Conservation (phyloP, 331 rosid species). For the Erythrophleum ivorense region DNA sequence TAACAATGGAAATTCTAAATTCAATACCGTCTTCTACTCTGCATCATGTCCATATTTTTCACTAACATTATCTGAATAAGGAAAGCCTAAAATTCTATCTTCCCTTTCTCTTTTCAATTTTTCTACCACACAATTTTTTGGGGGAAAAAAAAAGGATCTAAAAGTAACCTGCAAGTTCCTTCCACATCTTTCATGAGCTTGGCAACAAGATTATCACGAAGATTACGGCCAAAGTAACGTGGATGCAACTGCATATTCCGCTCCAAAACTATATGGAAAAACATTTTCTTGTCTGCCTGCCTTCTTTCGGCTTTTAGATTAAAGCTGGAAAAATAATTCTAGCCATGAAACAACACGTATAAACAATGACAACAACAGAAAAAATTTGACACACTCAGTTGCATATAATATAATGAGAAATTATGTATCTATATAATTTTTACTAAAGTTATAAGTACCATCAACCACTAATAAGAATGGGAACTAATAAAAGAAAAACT, state of each 20-base stretch:
- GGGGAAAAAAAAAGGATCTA: neutral
- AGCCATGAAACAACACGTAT: neutral
- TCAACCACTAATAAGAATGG: neutral
- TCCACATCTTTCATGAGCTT: slow-evolving; percentile 99
- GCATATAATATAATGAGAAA: neutral
- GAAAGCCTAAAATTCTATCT: neutral
- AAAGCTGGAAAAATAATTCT: neutral
- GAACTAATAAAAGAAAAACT: slow-evolving; percentile 1
- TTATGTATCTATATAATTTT: neutral
- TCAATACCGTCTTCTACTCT: neutral
- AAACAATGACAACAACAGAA: too few relatives aligned
- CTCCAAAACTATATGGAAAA: slow-evolving; percentile 91
- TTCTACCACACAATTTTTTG: neutral
- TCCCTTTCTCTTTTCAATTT: neutral
- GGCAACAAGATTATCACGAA: slow-evolving; percentile 81
- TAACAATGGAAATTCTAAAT: neutral
- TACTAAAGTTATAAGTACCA: neutral
- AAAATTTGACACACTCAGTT: neutral
- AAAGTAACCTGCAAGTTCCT: slow-evolving; percentile 83
- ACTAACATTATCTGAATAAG: neutral
- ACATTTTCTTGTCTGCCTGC: slow-evolving; percentile 52
- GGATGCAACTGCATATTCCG: slow-evolving; percentile 98
- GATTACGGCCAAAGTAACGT: slow-evolving; percentile 89
- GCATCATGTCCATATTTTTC: neutral
- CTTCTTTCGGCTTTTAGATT: neutral